A percentile compares a stretch with the other conserved stretches of the same genome.
Evolutionary conservation across 2,329 filamentous ascomycete species (phyloP).

Genomic region (Plenodomus lindquistii): DNA sequence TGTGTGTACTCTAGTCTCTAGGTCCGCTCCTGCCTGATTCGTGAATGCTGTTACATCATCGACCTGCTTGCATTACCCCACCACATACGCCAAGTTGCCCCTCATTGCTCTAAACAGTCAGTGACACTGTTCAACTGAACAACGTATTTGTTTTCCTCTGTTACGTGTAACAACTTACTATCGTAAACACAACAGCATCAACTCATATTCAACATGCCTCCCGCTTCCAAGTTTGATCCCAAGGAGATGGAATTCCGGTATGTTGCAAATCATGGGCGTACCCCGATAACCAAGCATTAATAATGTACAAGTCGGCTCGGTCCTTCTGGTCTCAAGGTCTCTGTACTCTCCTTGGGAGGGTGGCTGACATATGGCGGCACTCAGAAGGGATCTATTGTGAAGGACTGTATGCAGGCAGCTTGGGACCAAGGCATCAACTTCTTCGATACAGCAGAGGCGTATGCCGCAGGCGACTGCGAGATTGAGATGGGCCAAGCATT

Average conservation of each 20-base stretch:
- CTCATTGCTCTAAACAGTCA: constrained; percentile 10
- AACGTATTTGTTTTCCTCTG: neutral
- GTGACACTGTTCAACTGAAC: neutral
- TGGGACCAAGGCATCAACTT: constrained; percentile 57
- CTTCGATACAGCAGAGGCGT: constrained; percentile 57
- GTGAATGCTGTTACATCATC: constrained; percentile 13
- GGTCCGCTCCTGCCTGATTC: constrained; percentile 4
- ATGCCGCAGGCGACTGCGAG: constrained; percentile 64
- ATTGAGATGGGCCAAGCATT: constrained; percentile 59
- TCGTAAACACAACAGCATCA: neutral
- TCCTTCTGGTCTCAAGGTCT: constrained; percentile 53
- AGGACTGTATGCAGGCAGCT: constrained; percentile 55
- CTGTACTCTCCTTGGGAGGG: constrained; percentile 54
- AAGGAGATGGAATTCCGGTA: constrained; percentile 52
- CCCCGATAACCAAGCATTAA: too few species aligned
- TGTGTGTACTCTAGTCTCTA: neutral
- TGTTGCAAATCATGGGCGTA: neutral
- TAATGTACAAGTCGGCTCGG: too few species aligned
- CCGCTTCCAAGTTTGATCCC: constrained; percentile 53
- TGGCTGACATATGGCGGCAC: constrained; percentile 55
- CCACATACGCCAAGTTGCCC: constrained; percentile 10
- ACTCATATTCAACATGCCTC: constrained; percentile 30
- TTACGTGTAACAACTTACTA: too few species aligned
- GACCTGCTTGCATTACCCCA: constrained; percentile 9
- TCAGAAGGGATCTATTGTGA: constrained; percentile 52